Evolutionary conservation across 441 rosid genomes (phyloP).

Genomic region (Populus trichocarpa): DNA sequence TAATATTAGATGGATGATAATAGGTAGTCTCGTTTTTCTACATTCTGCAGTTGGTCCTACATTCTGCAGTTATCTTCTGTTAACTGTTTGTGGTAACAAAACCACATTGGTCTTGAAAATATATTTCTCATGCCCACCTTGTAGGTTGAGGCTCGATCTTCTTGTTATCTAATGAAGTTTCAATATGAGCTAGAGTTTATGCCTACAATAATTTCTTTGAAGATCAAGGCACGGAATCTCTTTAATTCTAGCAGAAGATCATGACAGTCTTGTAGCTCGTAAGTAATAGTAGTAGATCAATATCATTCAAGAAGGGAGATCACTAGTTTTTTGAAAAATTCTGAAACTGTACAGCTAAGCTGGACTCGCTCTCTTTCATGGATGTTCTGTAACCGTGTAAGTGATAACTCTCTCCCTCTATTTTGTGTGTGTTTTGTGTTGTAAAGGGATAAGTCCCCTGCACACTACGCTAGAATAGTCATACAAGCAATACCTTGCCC

Average conservation of each 20-base stretch:
- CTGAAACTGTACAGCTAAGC: not conserved
- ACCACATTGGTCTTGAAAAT: not conserved
- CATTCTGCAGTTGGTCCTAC: no score
- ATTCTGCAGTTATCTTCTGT: no score
- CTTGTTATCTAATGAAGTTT: not conserved
- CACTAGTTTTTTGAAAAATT: not conserved
- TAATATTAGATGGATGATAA: no score
- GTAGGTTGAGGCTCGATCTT: not conserved
- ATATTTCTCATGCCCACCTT: not conserved
- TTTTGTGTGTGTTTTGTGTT: not conserved
- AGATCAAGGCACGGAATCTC: not conserved
- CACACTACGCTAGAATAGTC: constrained; percentile 14
- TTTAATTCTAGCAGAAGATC: not conserved
- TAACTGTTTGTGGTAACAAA: not conserved
- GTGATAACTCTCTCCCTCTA: constrained; percentile 14
- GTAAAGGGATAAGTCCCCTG: not conserved
- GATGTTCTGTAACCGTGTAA: constrained; percentile 11
- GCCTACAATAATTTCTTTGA: not conserved
- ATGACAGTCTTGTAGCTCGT: not conserved
- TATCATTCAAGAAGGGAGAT: not conserved
- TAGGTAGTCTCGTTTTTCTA: not conserved
- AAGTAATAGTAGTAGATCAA: not conserved
- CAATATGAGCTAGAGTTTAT: not conserved
- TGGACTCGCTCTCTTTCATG: not conserved
- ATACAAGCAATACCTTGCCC: constrained; percentile 23